These are phyloP conservation scores for Trichothecium sympodiale DNA, from an alignment of 2,329 filamentous ascomycete genomes.

Conservation along the genomic window DNA sequence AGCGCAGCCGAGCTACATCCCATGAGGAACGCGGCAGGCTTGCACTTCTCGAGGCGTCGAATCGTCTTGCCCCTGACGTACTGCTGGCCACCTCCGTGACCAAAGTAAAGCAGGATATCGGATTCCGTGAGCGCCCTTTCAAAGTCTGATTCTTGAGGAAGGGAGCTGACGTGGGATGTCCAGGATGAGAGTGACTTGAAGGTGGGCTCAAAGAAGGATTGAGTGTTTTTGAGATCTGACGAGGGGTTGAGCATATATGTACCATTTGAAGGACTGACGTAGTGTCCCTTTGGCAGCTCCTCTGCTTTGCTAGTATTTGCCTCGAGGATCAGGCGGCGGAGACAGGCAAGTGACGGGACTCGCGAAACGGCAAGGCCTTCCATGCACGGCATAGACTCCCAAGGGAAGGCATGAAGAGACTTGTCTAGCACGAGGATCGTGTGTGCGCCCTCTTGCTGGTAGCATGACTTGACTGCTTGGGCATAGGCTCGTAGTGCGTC, in stretches of 20 bases:
- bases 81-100: constrained; percentile 88
- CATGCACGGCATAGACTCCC: constrained; percentile 89
- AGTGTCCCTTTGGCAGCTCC: constrained; percentile 29
- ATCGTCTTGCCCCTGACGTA: constrained; percentile 83
- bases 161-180: constrained; percentile 55
- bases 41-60: constrained; percentile 63
- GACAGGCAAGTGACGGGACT: constrained; percentile 73
- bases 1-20: constrained; percentile 83
- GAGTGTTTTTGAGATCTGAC: constrained; percentile 70
- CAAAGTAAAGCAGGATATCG: constrained; percentile 83
- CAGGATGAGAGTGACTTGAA: constrained; percentile 59
- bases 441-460: constrained; percentile 43
- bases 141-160: constrained; percentile 71
- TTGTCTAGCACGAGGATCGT: constrained; percentile 89
- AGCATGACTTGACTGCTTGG: constrained; percentile 24
- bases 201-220: constrained; percentile 56
- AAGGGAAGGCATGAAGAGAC: constrained; percentile 79
- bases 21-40: constrained; percentile 76
- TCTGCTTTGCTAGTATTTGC: constrained; percentile 10
- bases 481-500: constrained; percentile 79
- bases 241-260: constrained; percentile 86
- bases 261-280: constrained; percentile 43
- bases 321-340: constrained; percentile 64
- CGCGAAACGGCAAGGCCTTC: constrained; percentile 70
- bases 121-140: constrained; percentile 51